A percentile compares a stretch with the other conserved stretches of the same genome.
These are phyloP conservation scores for Boletus rubescentipes DNA, from an alignment of 768 basidiomycete species.

Conservation along the genomic window DNA sequence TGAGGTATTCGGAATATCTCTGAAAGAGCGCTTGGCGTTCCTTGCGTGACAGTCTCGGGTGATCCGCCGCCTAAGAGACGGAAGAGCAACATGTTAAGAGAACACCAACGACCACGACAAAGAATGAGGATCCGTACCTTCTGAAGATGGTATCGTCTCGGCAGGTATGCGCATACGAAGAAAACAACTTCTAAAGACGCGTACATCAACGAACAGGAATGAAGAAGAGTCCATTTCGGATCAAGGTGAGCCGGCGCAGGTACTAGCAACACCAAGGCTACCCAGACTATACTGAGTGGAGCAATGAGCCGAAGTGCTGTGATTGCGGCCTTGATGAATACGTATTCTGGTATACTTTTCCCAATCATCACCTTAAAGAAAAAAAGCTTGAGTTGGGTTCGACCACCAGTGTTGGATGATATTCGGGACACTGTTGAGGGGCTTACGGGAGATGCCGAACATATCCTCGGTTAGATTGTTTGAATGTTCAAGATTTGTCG, in stretches of 20 bases:
- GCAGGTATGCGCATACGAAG: slow-evolving; percentile 49
- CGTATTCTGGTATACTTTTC: slow-evolving; percentile 48
- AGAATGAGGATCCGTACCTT: slow-evolving; percentile 29
- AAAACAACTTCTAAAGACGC: slow-evolving; percentile 48
- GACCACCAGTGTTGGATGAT: background rate
- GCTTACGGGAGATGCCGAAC: too few species aligned
- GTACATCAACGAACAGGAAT: slow-evolving; percentile 25
- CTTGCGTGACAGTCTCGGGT: slow-evolving; percentile 37
- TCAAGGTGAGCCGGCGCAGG: background rate
- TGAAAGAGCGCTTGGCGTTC: slow-evolving; percentile 49
- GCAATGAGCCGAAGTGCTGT: slow-evolving; percentile 46
- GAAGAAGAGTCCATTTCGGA: slow-evolving; percentile 6
- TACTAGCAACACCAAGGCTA: slow-evolving; percentile 24
- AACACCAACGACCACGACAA: background rate
- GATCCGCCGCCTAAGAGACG: slow-evolving; percentile 34
- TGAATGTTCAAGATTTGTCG: too few species aligned
- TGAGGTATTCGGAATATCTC: slow-evolving; percentile 38
- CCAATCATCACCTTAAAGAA: slow-evolving; percentile 56
- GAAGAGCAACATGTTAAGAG: background rate
- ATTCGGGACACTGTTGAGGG: background rate
- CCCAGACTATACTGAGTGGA: slow-evolving; percentile 46
- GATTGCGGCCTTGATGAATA: slow-evolving; percentile 52
- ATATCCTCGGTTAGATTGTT: too few species aligned
- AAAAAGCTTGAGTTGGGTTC: too few species aligned
- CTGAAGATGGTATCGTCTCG: slow-evolving; percentile 46